Evolutionary conservation across 2,329 filamentous ascomycete genomes (phyloP), one percentile per base, ranked within the genome.

Genomic region (Pestalotiopsis sp.): DNA sequence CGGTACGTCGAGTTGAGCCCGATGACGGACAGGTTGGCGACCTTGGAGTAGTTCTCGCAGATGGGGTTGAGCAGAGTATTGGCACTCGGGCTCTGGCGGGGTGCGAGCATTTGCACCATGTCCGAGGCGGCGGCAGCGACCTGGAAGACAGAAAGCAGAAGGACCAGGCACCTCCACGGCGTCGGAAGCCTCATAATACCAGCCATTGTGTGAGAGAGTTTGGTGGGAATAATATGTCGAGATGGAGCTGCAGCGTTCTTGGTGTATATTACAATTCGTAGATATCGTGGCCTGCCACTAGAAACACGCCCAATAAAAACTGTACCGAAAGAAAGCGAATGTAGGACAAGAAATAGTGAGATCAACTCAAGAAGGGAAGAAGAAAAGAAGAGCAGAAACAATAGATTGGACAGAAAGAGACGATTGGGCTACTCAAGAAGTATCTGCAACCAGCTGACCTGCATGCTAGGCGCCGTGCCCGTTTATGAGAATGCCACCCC

Each of bases 1-100:
- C 84, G 83, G 68, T 82, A 82, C 65, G 81, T 82, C 69, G 79
- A 73, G 76, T 85, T 86, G 66, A 76, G 70, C 69, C 81, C 81
- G 70, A 85, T 80, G 69, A 79, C 81, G 25, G 83, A 84, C 69
- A 84, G 79, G 74, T 85, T 86, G 70, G 84, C 84, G 25, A 81
- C 81, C 63, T 73, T 75, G 68, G 80, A 75, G 74, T 86, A 85
- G 73, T 84, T 79, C 65, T 76, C 69, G 75, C 83, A 85, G 52
- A 59, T 45, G 4, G 64, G 52, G 23, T 55, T 45, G 64, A 52
- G n/a, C 27, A 45, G 31, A 7, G 64, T 55, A 20, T 65, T 65
- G 36, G 63, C 49, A 49, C 31, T 65, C 20, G 63, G 63, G 49
- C 63, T 65, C 49, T 65, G 63, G 57, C 63, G 63, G 17, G 63